Conservation (phyloP, 2,329 filamentous ascomycete species). For the Aspergillus sp. region DNA sequence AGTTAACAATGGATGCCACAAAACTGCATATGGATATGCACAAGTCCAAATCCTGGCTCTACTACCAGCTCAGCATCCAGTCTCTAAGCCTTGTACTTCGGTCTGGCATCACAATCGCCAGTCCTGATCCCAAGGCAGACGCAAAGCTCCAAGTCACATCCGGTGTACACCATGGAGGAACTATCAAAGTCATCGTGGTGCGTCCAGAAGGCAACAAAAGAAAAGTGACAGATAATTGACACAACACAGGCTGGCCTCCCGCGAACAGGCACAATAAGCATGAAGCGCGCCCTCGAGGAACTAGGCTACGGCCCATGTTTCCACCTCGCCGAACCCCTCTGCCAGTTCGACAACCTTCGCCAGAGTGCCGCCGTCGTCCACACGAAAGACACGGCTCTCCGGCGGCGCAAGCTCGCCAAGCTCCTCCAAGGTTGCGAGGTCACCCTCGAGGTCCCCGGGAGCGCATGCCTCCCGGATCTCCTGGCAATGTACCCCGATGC, state of each 20-base stretch:
- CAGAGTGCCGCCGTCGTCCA: constrained; percentile 13
- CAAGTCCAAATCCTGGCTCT: constrained; percentile 12
- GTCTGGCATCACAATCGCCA: constrained; percentile 10
- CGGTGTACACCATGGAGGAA: constrained; percentile 8
- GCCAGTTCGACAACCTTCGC: constrained; percentile 14
- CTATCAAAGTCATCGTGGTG: constrained; percentile 14
- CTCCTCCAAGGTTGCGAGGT: constrained; percentile 12
- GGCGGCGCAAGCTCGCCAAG: constrained; percentile 9
- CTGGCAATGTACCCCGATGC: constrained; percentile 16
- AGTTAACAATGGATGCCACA: constrained; percentile 9
- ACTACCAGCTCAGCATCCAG: constrained; percentile 9
- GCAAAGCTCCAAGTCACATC: constrained; percentile 5
- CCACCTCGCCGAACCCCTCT: constrained; percentile 15
- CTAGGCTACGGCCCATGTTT: constrained; percentile 16
- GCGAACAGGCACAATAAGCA: constrained; percentile 17
- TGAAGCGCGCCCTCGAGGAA: constrained; percentile 15
- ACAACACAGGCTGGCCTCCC: constrained; percentile 15
- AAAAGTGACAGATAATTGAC: background rate
- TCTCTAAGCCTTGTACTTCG: constrained; percentile 10
- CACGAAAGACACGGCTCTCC: constrained; percentile 14
- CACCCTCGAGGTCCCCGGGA: constrained; percentile 14
- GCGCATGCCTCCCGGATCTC: constrained; percentile 12
- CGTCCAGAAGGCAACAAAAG: background rate
- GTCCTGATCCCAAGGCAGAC: constrained; percentile 11
- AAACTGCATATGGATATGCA: constrained; percentile 10